Percentiles rank a stretch among this genome's conserved stretches.
Evolutionary conservation across 1,139 yeast genomes (phyloP).

Genomic region (Wickerhamomyces sp.): DNA sequence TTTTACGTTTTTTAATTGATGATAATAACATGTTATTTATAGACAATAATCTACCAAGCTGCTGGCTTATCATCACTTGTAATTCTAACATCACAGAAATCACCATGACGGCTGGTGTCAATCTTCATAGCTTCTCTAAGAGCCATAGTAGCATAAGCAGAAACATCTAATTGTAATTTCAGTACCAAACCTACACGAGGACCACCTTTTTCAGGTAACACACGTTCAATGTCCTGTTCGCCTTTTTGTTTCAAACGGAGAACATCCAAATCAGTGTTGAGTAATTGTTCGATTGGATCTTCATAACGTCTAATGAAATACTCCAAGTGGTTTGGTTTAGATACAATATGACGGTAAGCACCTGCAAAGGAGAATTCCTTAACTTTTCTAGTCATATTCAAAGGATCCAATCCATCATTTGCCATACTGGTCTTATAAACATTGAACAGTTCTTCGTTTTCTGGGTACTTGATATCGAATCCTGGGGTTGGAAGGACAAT

Average conservation of each 20-base stretch:
- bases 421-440: conserved; percentile 74
- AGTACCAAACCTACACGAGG: conserved; percentile 66
- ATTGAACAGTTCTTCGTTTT: conserved; percentile 52
- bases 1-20: too few relatives aligned
- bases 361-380: conserved; percentile 92
- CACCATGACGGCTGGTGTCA: conserved; percentile 70
- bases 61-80: not conserved
- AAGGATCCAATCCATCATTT: conserved; percentile 77
- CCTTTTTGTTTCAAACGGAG: conserved; percentile 40
- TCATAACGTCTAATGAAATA: conserved; percentile 61
- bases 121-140: conserved; percentile 84
- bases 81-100: conserved; percentile 34
- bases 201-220: conserved; percentile 41
- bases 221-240: conserved; percentile 28
- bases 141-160: conserved; percentile 98
- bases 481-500: conserved; percentile 95
- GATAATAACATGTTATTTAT: too few relatives aligned
- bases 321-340: conserved; percentile 61
- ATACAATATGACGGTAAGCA: conserved; percentile 73
- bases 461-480: conserved; percentile 79
- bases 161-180: conserved; percentile 73
- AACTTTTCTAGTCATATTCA: conserved; percentile 76
- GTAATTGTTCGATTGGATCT: conserved; percentile 62
- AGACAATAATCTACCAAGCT: too few relatives aligned
- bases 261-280: conserved; percentile 78